Evolutionary conservation across 2,329 filamentous ascomycete species (phyloP), one percentile per base, ranked within the genome.

Genomic region (Orbilia quercus): DNA sequence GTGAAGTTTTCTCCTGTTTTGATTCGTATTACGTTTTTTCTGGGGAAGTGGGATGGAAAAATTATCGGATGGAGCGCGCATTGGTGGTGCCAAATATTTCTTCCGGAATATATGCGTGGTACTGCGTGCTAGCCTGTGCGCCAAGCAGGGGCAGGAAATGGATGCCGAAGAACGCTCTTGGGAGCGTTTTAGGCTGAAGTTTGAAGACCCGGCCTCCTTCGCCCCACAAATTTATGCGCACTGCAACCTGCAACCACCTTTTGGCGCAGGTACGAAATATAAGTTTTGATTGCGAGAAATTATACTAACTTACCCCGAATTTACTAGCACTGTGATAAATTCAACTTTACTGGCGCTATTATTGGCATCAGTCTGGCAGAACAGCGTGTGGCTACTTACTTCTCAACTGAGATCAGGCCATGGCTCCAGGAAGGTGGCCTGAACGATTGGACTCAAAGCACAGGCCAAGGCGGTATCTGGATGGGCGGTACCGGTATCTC

Each of bases 301-400:
- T 31, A 31, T 31, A 31, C 62, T 65, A 57, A 65, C 42, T 16
- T 16, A n/a, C 34, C 18, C 9, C 12, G 7, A 3, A 23, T 7
- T 40, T 40, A 22, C 7, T 65, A 84, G 12, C 83, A 86, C 73
- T 87, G 85, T 55, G 85, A 86, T 22, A 82, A 84, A 67, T 87
- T 84, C 78, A 85, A 87, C 76, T 86, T 75, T 58, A 76, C 75
- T 3, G 69, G 69, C 5, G 69, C 69, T 7, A 80, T 86, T 42
- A 81, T 86, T 38, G 83, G 84, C 1, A 82, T 83, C 76, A 81
- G 84, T 77, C 82, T 84, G 66, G 81, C 80, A 0, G 80, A 79
- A 0, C 81, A 81, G 14, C 63, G 77, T 23, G 78, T 81, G 1
- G 77, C 78, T 1, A 79, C 78, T 14, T 75, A 80, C 53, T 84